These are phyloP conservation scores for Quercus engelmannii DNA, from an alignment of 306 rosid species.

Conservation along the genomic window DNA sequence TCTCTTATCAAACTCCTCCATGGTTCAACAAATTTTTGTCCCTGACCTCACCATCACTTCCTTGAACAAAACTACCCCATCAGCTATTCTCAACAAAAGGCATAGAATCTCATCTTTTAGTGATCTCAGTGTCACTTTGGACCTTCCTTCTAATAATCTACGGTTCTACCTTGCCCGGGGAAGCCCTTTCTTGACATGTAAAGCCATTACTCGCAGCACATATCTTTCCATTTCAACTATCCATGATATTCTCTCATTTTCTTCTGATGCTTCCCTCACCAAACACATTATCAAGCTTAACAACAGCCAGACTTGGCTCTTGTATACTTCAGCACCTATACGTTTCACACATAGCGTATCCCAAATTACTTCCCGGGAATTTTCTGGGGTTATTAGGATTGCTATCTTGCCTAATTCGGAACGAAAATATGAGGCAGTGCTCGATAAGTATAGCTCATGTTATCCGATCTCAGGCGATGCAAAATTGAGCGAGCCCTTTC, in stretches of 20 bases:
- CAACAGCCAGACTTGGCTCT: constrained; percentile 78
- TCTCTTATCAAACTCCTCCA: constrained; percentile 37
- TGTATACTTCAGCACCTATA: constrained; percentile 60
- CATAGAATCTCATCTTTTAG: constrained; percentile 57
- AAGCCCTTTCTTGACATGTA: constrained; percentile 65
- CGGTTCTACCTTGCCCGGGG: constrained; percentile 77
- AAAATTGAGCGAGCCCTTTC: constrained; percentile 44
- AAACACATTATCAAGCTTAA: constrained; percentile 59
- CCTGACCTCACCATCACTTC: constrained; percentile 70
- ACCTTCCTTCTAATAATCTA: constrained; percentile 67
- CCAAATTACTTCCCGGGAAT: constrained; percentile 42
- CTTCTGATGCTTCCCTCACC: constrained; percentile 39
- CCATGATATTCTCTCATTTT: constrained; percentile 55
- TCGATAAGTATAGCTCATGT: constrained; percentile 64
- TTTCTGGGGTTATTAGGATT: constrained; percentile 60
- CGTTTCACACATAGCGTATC: constrained; percentile 33
- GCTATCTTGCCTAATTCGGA: constrained; percentile 58
- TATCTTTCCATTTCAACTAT: constrained; percentile 57
- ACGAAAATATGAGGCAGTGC: constrained; percentile 33
- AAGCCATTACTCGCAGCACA: constrained; percentile 37
- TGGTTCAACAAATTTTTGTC: constrained; percentile 52
- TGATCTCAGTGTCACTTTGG: constrained; percentile 76
- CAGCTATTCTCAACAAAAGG: constrained; percentile 14
- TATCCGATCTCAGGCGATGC: constrained; percentile 80
- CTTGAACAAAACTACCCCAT: constrained; percentile 5